Base-by-base conservation (phyloP, 176 grass and related monocot species). In the Elymus sibiricus region DNA sequence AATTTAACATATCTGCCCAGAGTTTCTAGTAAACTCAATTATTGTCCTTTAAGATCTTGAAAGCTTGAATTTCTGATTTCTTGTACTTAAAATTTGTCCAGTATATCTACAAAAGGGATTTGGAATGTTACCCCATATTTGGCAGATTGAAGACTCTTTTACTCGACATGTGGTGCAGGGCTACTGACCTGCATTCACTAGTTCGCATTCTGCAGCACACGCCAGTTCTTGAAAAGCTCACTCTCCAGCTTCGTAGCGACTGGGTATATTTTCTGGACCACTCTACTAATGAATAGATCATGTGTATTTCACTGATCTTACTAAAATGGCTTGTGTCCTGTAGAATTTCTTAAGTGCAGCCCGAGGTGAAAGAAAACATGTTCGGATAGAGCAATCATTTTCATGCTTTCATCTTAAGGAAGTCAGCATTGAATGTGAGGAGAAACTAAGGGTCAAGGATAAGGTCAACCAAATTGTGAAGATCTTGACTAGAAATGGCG, bases 81-180 rank as follows among this genome's bases (percentile, higher is more conserved):
- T 74, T 49, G 27, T 49, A 49, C 72, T 29, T 74, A 7, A 14
- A 49, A 49, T 49, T 49, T 75, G 0, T 75, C 15, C 72, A 75
- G 72, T 75, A 49, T 19, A 75, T 75, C 43, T 75, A 75, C 72
- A 75, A 17, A 51, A 75, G 25, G 43, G 72, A 75, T 75, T 44
- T 75, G 72, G 72, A 75, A 26, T 51, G 6, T 49, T 75, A 17
- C 72, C 72, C 72, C 43, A 75, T 44, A 49, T 75, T 75, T 75
- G 72, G 72, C 72, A 75, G 72, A 75, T 75, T 75, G 46, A 75
- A 75, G 72, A 75, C 43, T 51, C 43, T 75, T 29, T 49, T 75
- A 29, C 43, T 75, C 0, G 72, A 75, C 42, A 75, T 75, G 72
- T 75, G 72, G 72, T 75, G 72, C 46, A 74, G 71, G 40, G 71